phyloP scores from a whole-genome alignment of 2,329 filamentous ascomycete species.

The Cordyceps javanica region DNA sequence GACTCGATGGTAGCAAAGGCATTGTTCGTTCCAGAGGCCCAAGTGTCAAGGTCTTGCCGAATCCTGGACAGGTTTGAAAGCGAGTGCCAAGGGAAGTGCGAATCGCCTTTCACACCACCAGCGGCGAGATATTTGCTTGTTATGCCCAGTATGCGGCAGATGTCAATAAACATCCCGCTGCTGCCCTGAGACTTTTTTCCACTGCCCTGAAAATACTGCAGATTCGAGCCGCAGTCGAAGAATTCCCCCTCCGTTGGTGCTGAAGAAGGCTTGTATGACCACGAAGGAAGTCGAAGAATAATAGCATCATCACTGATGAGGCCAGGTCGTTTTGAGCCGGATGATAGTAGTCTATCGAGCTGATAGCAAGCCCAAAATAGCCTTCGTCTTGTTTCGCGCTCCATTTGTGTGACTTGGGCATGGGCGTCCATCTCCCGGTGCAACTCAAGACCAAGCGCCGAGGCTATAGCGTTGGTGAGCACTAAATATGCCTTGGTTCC shows the following conservation, averaged over 20 bases:
- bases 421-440: conserved; percentile 67
- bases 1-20: conserved; percentile 70
- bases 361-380: conserved; percentile 87
- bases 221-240: conserved; percentile 72
- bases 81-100: conserved; percentile 86
- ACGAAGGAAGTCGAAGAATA: conserved; percentile 67
- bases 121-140: conserved; percentile 80
- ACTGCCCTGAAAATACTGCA: conserved; percentile 63
- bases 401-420: conserved; percentile 55
- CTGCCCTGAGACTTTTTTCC: conserved; percentile 69
- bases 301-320: conserved; percentile 73
- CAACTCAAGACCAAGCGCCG: conserved; percentile 75
- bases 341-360: conserved; percentile 76
- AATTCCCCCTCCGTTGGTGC: conserved; percentile 69
- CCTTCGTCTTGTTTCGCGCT: conserved; percentile 71
- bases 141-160: conserved; percentile 72
- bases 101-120: conserved; percentile 81
- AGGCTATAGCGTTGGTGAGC: conserved; percentile 72
- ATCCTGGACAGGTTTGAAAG: conserved; percentile 82
- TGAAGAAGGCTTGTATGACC: conserved; percentile 56
- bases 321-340: conserved; percentile 76
- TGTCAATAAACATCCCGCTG: conserved; percentile 77
- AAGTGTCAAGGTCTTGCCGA: conserved; percentile 75
- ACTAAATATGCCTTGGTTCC: conserved; percentile 86
- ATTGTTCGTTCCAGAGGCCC: conserved; percentile 76